Evolutionary conservation across 495 filamentous ascomycete genomes (phyloP).

Genomic region (Venustampulla echinocandica): DNA sequence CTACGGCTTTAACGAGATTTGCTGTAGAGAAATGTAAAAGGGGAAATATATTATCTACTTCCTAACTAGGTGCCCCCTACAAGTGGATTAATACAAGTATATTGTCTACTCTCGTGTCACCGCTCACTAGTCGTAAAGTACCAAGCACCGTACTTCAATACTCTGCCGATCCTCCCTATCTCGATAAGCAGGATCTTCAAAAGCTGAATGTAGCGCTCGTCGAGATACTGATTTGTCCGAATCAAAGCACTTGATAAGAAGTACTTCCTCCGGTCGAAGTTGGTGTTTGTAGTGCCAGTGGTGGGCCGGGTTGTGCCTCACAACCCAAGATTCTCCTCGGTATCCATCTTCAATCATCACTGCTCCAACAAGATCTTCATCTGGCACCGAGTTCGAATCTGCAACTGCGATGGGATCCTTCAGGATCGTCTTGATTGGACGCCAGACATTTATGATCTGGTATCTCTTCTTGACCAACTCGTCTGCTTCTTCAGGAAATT

Average conservation of each 20-base stretch:
- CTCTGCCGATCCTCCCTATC: conserved; percentile 47
- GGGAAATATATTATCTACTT: too few species aligned
- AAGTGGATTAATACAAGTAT: too few species aligned
- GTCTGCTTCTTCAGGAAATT: not conserved
- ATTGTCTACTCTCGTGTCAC: too few species aligned
- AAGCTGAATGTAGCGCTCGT: conserved; percentile 52
- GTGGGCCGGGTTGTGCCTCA: conserved; percentile 20
- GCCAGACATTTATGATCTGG: conserved; percentile 77
- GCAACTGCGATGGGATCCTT: conserved; percentile 57
- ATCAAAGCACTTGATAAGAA: conserved; percentile 67
- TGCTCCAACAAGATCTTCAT: conserved; percentile 36
- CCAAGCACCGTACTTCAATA: conserved; percentile 54
- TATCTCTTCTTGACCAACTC: conserved; percentile 53
- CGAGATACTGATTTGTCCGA: conserved; percentile 37
- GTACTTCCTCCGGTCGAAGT: conserved; percentile 49
- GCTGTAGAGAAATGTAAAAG: too few species aligned
- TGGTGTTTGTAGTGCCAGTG: conserved; percentile 43
- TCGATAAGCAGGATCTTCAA: conserved; percentile 44
- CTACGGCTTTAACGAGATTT: too few species aligned
- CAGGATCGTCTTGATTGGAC: conserved; percentile 55
- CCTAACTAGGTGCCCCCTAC: too few species aligned
- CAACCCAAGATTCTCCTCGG: conserved; percentile 35
- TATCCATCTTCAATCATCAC: conserved; percentile 40
- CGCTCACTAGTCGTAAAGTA: conserved; percentile 30
- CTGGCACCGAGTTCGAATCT: conserved; percentile 39